Base-by-base conservation (phyloP, 2,329 filamentous ascomycete genomes). In the Trichoderma oligosporum region DNA sequence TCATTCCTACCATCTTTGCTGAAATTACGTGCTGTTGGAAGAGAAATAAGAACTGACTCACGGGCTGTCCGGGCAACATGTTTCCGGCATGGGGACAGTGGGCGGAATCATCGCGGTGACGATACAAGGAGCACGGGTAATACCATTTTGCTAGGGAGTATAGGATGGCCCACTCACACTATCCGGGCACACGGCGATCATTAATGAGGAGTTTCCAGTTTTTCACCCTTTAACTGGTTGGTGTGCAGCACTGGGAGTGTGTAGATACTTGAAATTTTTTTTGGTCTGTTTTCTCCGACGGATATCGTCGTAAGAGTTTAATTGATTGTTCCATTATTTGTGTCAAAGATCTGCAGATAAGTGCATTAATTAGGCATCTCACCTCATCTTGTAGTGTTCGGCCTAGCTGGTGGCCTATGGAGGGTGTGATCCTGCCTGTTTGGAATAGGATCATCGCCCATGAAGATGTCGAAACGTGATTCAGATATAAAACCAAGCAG, bases 291-390 rank as follows among this genome's bases (percentile, higher is more conserved):
- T 45, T 38, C 42, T 55, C 41, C 41, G 31, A 46, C 31, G 24
- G 41, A 16, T 2, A 20, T 20, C 12, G 44, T 35, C 20, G 42
- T 48, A 39, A 25, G 51, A 54, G 29, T 7, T 29, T 54, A 54
- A 56, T 56, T 56, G 44, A 48, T 56, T 25, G 53, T n/a, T 29
- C 14, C 31, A 16, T 24, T 35, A 33, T 24, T 25, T 31, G 46
- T 24, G 16, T 31, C 35, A 33, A 41, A 41, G 24, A 18, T 48
- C 36, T 22, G 31, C 42, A 56, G 42, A 47, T 31, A 33, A 24
- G 27, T 46, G 33, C 27, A 57, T 45, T 9, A 18, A 57, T 39
- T 52, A 46, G 56, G 24, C 31, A 33, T 45, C 25, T 52, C 47
- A 20, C 33, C 22, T 46, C 39, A 41, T 27, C 24, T 14, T 22